phyloP scores from a whole-genome alignment of 345 rosid genomes.

The Eucalyptus polybractea region DNA sequence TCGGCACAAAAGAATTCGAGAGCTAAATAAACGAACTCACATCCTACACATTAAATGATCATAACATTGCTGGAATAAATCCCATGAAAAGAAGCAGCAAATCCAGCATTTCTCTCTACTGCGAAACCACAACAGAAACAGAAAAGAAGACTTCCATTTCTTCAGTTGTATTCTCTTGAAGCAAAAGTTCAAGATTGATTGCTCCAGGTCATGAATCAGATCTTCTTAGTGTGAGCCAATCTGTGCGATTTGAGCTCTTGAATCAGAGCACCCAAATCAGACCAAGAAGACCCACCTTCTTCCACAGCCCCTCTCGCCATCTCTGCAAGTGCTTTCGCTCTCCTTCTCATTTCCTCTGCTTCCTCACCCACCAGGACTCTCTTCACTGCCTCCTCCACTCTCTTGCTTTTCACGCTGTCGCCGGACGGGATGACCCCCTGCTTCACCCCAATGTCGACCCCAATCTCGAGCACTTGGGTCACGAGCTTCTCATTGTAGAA shows the following conservation, averaged over 20 bases:
- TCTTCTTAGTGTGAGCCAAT: not conserved
- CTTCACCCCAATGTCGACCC: slow-evolving; percentile 29
- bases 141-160: not conserved
- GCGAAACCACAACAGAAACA: not conserved
- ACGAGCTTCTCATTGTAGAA: slow-evolving; percentile 51
- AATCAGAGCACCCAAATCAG: slow-evolving; percentile 6
- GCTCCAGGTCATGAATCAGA: not conserved
- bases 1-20: not conserved
- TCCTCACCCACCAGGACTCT: slow-evolving; percentile 31
- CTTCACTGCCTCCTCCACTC: slow-evolving; percentile 21
- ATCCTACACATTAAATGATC: not conserved
- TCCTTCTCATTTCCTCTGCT: slow-evolving; percentile 22
- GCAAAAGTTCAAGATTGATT: not conserved
- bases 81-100: not conserved
- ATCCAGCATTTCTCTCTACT: not conserved
- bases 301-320: slow-evolving; percentile 21
- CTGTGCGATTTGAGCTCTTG: not conserved
- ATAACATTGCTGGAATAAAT: not conserved
- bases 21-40: not conserved
- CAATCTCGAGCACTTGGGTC: slow-evolving; percentile 24
- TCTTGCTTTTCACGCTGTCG: slow-evolving; percentile 8
- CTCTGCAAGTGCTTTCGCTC: not conserved
- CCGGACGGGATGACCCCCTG: slow-evolving; percentile 1
- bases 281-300: slow-evolving; percentile 26
- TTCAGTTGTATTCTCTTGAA: not conserved